Evolutionary conservation across 2,329 filamentous ascomycete species (phyloP), one percentile per base, ranked within the genome.

Genomic region (Trichoderma gracile): DNA sequence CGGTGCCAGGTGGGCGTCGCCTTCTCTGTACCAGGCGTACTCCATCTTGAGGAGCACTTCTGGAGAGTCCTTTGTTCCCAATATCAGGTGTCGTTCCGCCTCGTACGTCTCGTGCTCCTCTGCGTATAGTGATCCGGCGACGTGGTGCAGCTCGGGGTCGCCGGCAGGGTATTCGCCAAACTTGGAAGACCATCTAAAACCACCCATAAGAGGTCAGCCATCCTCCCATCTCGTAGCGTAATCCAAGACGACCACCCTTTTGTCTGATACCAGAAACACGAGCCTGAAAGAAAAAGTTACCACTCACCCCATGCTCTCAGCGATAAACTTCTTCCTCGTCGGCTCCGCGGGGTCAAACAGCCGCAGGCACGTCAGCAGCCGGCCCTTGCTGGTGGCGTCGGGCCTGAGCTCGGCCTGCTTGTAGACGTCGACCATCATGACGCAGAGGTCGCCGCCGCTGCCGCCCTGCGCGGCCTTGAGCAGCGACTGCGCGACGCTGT

Each of bases 131-230:
- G 87, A 88, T 57, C 95, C 95, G 42, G 89, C 89, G 49, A 96
- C 93, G 78, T 98, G 93, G 78, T 99, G 95, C 63, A 99, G 82
- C 72, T 98, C 95, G 3, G 94, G 90, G 73, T 99, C 95, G 66
- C 95, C 95, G 57, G 92, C 90, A 54, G 95, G 93, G 75, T 91
- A 92, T 52, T 95, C 91, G 70, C 93, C 92, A 73, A 87, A 89
- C 75, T 90, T 94, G 63, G 87, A 84, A 64, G 92, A 96, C 95
- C 95, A 99, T 50, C 78, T 79, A 3, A 10, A 38, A 14, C n/a
- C 49, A 5, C 3, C 2, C 19, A 60, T 21, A 43, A 9, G 1
- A 23, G n/a, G 57, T 61, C 57, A 61, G 47, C 33, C 23, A 59
- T 45, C 17, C 33, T 5, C 33, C 33, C 10, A 2, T 38, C 33